Conservation (phyloP, 805 yeast genomes). For the Starmerella geochares region DNA sequence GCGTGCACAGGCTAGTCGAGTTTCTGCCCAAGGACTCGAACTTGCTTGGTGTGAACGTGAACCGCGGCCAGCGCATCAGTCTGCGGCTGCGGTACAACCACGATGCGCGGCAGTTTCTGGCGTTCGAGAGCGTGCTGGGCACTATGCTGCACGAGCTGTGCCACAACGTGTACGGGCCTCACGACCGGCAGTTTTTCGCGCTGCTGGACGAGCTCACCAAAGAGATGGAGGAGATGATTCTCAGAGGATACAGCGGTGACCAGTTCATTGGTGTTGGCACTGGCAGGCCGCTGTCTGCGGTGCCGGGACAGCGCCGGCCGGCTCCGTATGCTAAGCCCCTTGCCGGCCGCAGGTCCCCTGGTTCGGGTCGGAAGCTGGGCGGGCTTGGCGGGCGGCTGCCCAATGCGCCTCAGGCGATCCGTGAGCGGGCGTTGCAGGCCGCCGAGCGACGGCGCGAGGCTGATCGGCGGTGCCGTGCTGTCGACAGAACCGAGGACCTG, state of each 20-base stretch:
- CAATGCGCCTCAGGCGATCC: conserved; percentile 30
- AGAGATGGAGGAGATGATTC: conserved; percentile 36
- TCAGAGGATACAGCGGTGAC: conserved; percentile 38
- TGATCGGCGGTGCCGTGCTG: conserved; percentile 22
- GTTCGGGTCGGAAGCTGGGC: conserved; percentile 32
- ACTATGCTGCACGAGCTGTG: conserved; percentile 82
- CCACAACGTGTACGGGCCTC: conserved; percentile 74
- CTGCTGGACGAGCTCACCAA: conserved; percentile 51
- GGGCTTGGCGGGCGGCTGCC: conserved; percentile 32
- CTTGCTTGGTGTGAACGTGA: conserved; percentile 73
- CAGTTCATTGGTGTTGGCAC: conserved; percentile 43
- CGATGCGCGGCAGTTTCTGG: conserved; percentile 45
- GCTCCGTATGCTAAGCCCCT: neutral
- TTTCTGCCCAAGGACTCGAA: conserved; percentile 62
- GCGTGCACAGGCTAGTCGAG: conserved; percentile 62
- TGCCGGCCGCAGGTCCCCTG: neutral
- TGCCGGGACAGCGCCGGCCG: neutral
- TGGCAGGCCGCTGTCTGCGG: conserved; percentile 35
- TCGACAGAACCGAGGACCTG: conserved; percentile 1
- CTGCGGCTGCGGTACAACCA: conserved; percentile 55
- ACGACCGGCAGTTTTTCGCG: conserved; percentile 59
- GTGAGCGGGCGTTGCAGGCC: conserved; percentile 47
- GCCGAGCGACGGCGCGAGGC: conserved; percentile 44
- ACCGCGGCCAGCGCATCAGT: conserved; percentile 61
- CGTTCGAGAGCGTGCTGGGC: conserved; percentile 56